phyloP scores from a whole-genome alignment of 148 eudicot species.

The Fallopia convolvulus region DNA sequence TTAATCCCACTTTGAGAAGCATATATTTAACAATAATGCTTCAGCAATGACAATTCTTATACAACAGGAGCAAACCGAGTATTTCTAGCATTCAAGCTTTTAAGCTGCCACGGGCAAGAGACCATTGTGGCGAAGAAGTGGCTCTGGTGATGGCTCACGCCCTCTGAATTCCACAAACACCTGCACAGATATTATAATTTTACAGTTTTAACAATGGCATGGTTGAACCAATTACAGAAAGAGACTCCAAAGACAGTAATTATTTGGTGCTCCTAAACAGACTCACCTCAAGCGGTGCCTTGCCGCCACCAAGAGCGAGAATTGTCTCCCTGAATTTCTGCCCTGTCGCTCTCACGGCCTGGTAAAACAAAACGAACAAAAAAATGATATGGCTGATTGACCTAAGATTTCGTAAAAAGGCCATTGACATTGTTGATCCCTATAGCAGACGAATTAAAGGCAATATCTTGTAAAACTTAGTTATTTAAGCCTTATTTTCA shows the following conservation, averaged over 20 bases:
- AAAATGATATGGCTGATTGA: too few relatives aligned
- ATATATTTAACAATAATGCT: not conserved
- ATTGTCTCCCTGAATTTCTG: conserved; percentile 86
- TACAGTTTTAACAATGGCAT: not conserved
- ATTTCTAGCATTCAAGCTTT: not conserved
- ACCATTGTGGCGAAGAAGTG: conserved; percentile 95
- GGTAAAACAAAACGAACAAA: conserved; percentile 14
- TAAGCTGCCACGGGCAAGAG: conserved; percentile 35
- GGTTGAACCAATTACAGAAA: not conserved
- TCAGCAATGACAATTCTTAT: not conserved
- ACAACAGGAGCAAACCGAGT: not conserved
- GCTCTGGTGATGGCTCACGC: conserved; percentile 93
- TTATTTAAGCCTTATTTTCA: not conserved
- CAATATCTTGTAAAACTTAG: too few relatives aligned
- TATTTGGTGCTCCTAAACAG: not conserved
- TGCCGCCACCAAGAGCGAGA: conserved; percentile 98
- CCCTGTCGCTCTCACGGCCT: conserved; percentile 88
- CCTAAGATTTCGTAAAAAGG: too few relatives aligned
- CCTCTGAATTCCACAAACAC: conserved; percentile 94
- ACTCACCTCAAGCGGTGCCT: conserved; percentile 76
- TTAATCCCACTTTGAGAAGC: not conserved
- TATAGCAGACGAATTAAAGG: too few relatives aligned
- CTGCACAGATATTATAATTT: conserved; percentile 23
- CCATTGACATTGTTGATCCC: too few relatives aligned
- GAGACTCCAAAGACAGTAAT: not conserved